Conservation (phyloP, 2,329 filamentous ascomycete genomes). For the Xylaria sp. region DNA sequence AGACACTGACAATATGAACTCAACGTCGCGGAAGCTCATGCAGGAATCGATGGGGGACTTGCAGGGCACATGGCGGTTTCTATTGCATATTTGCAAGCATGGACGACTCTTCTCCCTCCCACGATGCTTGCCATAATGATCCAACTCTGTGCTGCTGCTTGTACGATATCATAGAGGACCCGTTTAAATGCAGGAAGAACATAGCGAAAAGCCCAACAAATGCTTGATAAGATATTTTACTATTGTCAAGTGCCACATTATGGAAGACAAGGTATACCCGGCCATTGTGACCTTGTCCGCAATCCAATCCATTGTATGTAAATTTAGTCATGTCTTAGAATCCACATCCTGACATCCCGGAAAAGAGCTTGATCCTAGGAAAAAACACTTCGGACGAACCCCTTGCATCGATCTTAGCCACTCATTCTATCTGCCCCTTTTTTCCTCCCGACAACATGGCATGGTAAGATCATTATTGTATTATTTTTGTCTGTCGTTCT, state of each 20-base stretch:
- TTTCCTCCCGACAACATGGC: slow-evolving; percentile 4
- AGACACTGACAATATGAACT: neutral
- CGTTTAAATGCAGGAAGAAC: neutral
- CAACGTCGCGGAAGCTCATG: slow-evolving; percentile 18
- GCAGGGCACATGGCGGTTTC: slow-evolving; percentile 14
- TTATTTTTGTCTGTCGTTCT: neutral
- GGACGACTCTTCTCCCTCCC: slow-evolving; percentile 10
- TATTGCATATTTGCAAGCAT: slow-evolving; percentile 33
- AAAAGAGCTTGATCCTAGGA: slow-evolving; percentile 5
- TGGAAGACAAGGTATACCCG: slow-evolving; percentile 21
- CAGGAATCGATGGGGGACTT: slow-evolving; percentile 6
- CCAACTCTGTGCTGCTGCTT: neutral
- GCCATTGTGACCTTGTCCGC: slow-evolving; percentile 11
- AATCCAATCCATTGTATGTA: slow-evolving; percentile 16
- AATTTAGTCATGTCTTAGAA: slow-evolving; percentile 26
- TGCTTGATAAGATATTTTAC: neutral
- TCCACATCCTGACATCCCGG: slow-evolving; percentile 1
- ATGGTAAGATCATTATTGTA: neutral
- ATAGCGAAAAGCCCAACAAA: neutral
- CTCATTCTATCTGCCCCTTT: neutral
- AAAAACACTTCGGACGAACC: neutral
- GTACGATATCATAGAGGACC: slow-evolving; percentile 6
- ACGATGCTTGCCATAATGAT: neutral
- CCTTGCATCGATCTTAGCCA: slow-evolving; percentile 6
- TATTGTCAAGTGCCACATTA: slow-evolving; percentile 17